Base-by-base conservation (phyloP, 495 filamentous ascomycete genomes). In the Penicillium bialowiezense region DNA sequence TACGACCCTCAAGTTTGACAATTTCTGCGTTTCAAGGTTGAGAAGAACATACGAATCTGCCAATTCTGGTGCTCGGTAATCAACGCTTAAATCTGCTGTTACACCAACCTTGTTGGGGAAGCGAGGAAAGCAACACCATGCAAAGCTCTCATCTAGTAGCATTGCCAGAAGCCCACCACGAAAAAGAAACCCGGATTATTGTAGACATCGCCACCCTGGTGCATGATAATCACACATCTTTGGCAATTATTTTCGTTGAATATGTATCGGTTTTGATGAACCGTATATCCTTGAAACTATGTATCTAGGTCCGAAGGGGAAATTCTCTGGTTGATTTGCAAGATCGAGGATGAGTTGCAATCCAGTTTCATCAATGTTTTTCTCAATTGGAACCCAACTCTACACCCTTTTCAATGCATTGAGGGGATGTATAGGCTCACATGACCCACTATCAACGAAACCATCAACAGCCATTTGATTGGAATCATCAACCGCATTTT, bases 91-190 rank as follows among this genome's bases (percentile, higher is more conserved):
- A 58, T 84, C 92, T 33, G 92, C 92, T 23, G 91, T 97, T 59
- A 96, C 82, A 37, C 83, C 92, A 32, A 96, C 78, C 58, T 87
- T 85, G 54, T 88, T 89, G 20, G 92, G 92, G 51, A 97, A 69
- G 32, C 86, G 87, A 3, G 84, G 81, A 58, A 95, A 95, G 59
- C 88, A 95, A 65, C 90, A 95, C 39, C 89, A 74, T 43, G 86
- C 91, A 14, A 97, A 70, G 0, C 87, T 88, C 65, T 97, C 92
- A 56, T 97, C 92, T 28, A 96, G 70, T 56, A 97, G 73, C 10
- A 91, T 96, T 7, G 91, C 91, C 43, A 96, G 66, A 48, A 96
- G 65, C 0, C 91, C 92, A 7, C 91, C 92, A 61, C 97, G 92
- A 2, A 96, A 75, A 96, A 75, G 44, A 95, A 86, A 7, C 89